These are phyloP conservation scores for Colletotrichum camelliae DNA, from an alignment of 2,329 filamentous ascomycete genomes.

Conservation along the genomic window DNA sequence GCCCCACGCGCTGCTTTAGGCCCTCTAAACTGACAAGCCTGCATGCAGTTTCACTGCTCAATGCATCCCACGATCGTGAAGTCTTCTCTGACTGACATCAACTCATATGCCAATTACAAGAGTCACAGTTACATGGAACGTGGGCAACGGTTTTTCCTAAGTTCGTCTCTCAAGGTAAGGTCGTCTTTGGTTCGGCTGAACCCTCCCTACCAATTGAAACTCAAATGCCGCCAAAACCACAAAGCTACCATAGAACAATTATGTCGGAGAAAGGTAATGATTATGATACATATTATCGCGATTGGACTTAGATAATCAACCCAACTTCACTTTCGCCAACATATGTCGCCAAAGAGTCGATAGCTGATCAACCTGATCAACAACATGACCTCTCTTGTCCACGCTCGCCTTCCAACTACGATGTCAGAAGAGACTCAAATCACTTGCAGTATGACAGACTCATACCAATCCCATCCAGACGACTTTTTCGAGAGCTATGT, in stretches of 20 bases:
- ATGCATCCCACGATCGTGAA: background rate
- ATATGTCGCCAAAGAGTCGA: too few relatives aligned
- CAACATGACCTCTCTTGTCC: background rate
- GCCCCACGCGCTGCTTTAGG: background rate
- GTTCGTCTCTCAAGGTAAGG: background rate
- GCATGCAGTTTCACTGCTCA: background rate
- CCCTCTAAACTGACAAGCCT: background rate
- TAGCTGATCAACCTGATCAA: too few relatives aligned
- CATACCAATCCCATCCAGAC: rapidly evolving
- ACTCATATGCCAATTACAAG: background rate
- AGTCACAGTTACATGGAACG: background rate
- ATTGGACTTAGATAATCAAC: too few relatives aligned
- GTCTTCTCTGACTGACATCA: background rate
- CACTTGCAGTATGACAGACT: rapidly evolving
- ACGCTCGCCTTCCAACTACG: rapidly evolving
- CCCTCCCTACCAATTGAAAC: background rate
- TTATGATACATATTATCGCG: too few relatives aligned
- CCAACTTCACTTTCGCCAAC: too few relatives aligned
- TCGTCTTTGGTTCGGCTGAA: rapidly evolving
- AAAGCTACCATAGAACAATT: too few relatives aligned
- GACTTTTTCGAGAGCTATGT: background rate
- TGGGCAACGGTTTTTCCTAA: rapidly evolving
- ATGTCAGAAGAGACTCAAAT: rapidly evolving
- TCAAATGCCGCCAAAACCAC: background rate
- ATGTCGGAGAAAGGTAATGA: too few relatives aligned